These are phyloP conservation scores for Epichloe sylvatica DNA, from an alignment of 2,329 filamentous ascomycete genomes.

Conservation along the genomic window DNA sequence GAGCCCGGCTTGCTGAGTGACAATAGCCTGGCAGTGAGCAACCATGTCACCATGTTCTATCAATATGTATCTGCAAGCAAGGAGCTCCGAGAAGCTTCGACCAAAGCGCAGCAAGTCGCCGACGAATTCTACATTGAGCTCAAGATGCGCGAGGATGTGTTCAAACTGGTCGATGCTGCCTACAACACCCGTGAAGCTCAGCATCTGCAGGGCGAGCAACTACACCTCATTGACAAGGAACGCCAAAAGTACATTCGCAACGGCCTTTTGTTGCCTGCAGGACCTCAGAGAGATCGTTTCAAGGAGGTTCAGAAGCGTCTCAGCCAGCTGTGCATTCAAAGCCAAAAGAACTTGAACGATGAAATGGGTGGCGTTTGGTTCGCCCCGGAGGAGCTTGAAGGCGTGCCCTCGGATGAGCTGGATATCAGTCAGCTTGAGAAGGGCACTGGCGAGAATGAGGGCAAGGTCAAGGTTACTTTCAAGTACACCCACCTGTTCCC, in stretches of 20 bases:
- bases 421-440: constrained; percentile 51
- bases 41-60: constrained; percentile 64
- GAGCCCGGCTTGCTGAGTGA: constrained; percentile 61
- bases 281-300: constrained; percentile 60
- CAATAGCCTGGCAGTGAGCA: constrained; percentile 45
- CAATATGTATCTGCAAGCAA: constrained; percentile 60
- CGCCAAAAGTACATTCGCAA: constrained; percentile 65
- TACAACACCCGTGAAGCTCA: constrained; percentile 38
- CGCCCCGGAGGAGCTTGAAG: constrained; percentile 56
- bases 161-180: constrained; percentile 47
- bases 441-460: constrained; percentile 57
- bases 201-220: constrained; percentile 51
- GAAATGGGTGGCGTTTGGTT: constrained; percentile 75
- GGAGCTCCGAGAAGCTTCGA: constrained; percentile 58
- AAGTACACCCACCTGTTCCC: constrained; percentile 76
- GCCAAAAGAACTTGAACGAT: constrained; percentile 71
- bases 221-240: constrained; percentile 63
- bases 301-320: constrained; percentile 76
- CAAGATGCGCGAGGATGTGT: constrained; percentile 71
- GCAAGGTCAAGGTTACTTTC: constrained; percentile 62
- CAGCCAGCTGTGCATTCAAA: constrained; percentile 58
- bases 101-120: constrained; percentile 61
- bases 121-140: constrained; percentile 67
- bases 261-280: constrained; percentile 57
- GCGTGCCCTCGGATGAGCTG: constrained; percentile 59